Evolutionary conservation across 176 grass and related monocot genomes (phyloP), one percentile per base, ranked within the genome.

Genomic region (Zoysia pacifica): DNA sequence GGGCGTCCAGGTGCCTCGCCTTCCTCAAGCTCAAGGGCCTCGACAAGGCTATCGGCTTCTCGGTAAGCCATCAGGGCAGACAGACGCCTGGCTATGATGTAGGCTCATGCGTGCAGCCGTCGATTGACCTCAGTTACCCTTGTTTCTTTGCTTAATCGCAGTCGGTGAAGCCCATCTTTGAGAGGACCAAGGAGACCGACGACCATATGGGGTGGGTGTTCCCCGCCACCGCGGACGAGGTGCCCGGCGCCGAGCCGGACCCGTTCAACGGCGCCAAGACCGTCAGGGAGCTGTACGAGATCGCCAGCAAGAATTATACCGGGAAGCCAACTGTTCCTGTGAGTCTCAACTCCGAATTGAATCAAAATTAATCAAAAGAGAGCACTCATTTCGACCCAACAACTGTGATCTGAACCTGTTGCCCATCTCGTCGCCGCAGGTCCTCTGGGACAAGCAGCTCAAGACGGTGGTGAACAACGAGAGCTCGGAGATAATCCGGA

Each of bases 391-490:
- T 38, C 7, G n/a, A 53, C 0, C 5, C 3, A 50, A 4, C 47
- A 55, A 2, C 49, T 65, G 61, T 39, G 59, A 35, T 9, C 54
- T 53, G 28, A 79, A 56, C 28, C 35, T 9, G 28, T 38, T 80
- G 20, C 13, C 28, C 43, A 42, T 75, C 7, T 68, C 55, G 4
- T 51, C 75, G 49, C 82, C 75, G 49, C 82, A 94, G 95, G 90
- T 98, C 36, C 87, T 98, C 37, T 98, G 95, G 95, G 95, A 98
- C 72, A 93, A 94, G 86, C 81, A 94, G 62, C 83, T 92, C 0
- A 94, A 91, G 78, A 94, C 95, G 5, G 89, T 93, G 62, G 95
- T 98, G 72, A 98, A 81, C 83, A 98, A 98, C 69, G 95, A 98
- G 95, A 98, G 95, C 78, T 79, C 92, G 12, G 95, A 98, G 71